phyloP scores from a whole-genome alignment of 139 green algal genomes.

The Chlorella sp. region DNA sequence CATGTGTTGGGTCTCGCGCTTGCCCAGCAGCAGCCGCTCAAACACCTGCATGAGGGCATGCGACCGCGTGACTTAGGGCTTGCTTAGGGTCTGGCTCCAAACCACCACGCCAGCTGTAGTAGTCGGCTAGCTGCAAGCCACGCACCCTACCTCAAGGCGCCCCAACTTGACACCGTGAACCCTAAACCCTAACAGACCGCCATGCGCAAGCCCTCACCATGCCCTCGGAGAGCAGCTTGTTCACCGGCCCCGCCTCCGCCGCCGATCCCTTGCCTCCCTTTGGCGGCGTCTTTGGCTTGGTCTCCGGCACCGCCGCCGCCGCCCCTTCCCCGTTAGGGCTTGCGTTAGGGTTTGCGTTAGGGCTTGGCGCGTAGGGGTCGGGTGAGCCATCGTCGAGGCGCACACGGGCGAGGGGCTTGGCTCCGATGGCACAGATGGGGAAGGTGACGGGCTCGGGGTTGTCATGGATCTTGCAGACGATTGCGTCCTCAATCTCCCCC shows the following conservation, averaged over 20 bases:
- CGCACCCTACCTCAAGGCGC: too few relatives aligned
- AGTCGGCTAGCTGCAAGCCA: too few relatives aligned
- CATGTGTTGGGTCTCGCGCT: conserved; percentile 47
- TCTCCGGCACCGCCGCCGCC: neutral
- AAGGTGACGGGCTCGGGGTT: conserved; percentile 69
- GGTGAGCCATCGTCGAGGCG: conserved; percentile 31
- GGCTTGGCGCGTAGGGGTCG: conserved; percentile 6
- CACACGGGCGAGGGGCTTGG: conserved; percentile 44
- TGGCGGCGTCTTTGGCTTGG: conserved; percentile 6
- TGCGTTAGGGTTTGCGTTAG: too few relatives aligned
- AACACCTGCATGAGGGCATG: too few relatives aligned
- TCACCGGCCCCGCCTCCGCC: conserved; percentile 3
- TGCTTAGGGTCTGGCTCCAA: too few relatives aligned
- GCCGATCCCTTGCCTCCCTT: conserved; percentile 2
- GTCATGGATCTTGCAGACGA: conserved; percentile 57
- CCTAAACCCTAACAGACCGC: too few relatives aligned
- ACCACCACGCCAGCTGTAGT: too few relatives aligned
- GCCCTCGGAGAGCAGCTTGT: conserved; percentile 40
- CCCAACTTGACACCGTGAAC: too few relatives aligned
- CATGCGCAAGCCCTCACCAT: too few relatives aligned
- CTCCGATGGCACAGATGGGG: conserved; percentile 50
- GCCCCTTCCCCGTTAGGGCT: neutral
- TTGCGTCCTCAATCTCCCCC: conserved; percentile 37
- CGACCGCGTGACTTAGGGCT: too few relatives aligned
- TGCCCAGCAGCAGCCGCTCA: conserved; percentile 59